Base-by-base conservation (phyloP, 257 asterid genomes). In the Gentiana macrophylla region DNA sequence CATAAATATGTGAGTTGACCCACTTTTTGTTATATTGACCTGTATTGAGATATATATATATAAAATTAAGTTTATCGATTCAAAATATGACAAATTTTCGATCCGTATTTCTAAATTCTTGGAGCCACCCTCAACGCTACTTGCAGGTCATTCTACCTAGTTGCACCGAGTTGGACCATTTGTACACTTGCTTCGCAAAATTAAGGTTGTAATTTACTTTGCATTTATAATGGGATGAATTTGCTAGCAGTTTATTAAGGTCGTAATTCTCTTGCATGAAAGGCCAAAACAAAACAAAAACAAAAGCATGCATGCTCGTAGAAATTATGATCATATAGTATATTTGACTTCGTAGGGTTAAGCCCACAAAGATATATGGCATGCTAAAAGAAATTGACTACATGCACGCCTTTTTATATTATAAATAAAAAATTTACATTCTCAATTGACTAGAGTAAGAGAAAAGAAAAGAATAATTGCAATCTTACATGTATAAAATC, bases 301-400 rank as follows among this genome's bases (percentile, higher is more conserved):
- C 64, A 70, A 67, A 66, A 49, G 43, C 36, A 70, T 50, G 72
- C 72, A 65, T 66, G 76, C 71, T 35, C 45, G 51, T 55, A 64
- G 43, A 55, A 44, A 35, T 55, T 53, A 46, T 67, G 51, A 50
- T 4, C 50, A 12, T 24, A 1, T 24, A 24, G 24, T 24, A 24
- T 52, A 49, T 6, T 67, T 60, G 67, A 55, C 55, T 58, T 52
- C 46, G 4, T 70, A 74, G 86, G 54, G 70, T 57, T 59, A 71
- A 43, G 67, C 64, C 74, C 65, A 71, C 72, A 62, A 57, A 63
- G 44, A 37, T 24, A 24, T 24, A 24, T 70, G 62, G 62, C 72
- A 45, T 55, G 56, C 72, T 60, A 50, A 56, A 47, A 35, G 59
- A 49, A 24, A 32, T 47, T 37, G 52, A 59, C 60, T 66, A 35